Conservation (phyloP, 345 rosid genomes). For the Euphorbia pulcherrima region DNA sequence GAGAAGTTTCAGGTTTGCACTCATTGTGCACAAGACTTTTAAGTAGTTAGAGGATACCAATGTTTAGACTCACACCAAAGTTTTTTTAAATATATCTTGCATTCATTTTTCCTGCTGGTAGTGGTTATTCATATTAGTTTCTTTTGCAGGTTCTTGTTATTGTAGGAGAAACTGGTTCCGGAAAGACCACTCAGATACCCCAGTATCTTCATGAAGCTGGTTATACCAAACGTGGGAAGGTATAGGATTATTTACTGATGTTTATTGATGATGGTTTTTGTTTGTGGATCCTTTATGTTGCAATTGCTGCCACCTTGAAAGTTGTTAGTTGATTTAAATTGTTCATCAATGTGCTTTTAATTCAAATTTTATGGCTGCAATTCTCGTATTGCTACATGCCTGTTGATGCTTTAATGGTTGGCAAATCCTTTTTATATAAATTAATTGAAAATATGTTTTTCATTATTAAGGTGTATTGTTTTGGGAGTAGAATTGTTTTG, state of each 20-base stretch:
- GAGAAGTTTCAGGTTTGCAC: conserved; percentile 60
- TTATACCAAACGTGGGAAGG: conserved; percentile 90
- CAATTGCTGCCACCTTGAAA: background rate
- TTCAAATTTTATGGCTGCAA: background rate
- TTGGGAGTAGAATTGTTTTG: background rate
- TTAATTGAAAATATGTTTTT: background rate
- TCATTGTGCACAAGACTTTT: background rate
- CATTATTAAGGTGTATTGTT: background rate
- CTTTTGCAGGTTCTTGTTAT: conserved; percentile 72
- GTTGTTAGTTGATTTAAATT: background rate
- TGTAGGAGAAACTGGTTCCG: conserved; percentile 98
- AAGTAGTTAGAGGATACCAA: background rate
- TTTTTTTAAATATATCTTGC: background rate
- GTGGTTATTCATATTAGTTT: conserved; percentile 8
- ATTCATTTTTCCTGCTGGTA: background rate
- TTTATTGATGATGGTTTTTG: background rate
- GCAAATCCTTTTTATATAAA: background rate
- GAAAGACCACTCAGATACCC: conserved; percentile 94
- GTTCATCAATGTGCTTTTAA: background rate
- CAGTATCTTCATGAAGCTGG: conserved; percentile 98
- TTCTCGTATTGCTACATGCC: background rate
- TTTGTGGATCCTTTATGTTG: background rate
- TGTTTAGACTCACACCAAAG: background rate
- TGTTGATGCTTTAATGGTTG: background rate
- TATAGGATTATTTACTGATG: conserved; percentile 22